A percentile compares a stretch with the other conserved stretches of the same genome.
These are phyloP conservation scores for Arabidopsis arenosa DNA, from an alignment of 345 rosid species.

Conservation along the genomic window DNA sequence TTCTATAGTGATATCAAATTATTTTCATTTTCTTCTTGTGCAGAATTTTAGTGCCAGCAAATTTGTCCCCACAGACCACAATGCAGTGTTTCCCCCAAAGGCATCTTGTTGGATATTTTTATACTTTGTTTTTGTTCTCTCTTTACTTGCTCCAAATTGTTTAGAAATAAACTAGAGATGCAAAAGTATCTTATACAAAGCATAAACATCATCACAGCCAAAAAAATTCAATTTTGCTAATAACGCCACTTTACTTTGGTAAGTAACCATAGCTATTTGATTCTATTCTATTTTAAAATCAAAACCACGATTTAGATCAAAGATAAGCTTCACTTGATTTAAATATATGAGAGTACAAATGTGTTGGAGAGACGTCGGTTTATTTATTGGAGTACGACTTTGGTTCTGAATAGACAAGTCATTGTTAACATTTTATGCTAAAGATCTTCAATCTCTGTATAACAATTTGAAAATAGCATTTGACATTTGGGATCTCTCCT, in stretches of 20 bases:
- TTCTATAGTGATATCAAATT: conserved; percentile 12
- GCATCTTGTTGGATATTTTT: conserved; percentile 31
- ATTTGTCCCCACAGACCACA: conserved; percentile 42
- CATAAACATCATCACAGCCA: background rate
- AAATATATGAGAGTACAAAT: background rate
- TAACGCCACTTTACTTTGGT: background rate
- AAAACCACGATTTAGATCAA: background rate
- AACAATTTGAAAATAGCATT: background rate
- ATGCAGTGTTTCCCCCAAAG: conserved; percentile 32
- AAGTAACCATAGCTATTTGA: background rate
- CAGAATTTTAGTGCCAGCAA: conserved; percentile 28
- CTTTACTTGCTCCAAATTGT: background rate
- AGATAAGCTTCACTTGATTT: background rate
- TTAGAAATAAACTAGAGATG: background rate
- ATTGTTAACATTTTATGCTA: background rate
- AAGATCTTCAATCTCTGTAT: background rate
- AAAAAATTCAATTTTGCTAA: background rate
- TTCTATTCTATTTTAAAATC: background rate
- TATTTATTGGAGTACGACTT: background rate
- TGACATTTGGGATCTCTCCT: conserved; percentile 20
- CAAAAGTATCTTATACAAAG: background rate
- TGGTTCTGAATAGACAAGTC: conserved; percentile 15
- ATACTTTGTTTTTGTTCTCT: conserved; percentile 5
- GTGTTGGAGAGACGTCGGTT: background rate
- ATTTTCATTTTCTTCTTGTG: conserved; percentile 26